Percentiles rank a stretch among this genome's conserved stretches.
Evolutionary conservation across 257 asterid species (phyloP).

Genomic region (Plectranthus barbatus): DNA sequence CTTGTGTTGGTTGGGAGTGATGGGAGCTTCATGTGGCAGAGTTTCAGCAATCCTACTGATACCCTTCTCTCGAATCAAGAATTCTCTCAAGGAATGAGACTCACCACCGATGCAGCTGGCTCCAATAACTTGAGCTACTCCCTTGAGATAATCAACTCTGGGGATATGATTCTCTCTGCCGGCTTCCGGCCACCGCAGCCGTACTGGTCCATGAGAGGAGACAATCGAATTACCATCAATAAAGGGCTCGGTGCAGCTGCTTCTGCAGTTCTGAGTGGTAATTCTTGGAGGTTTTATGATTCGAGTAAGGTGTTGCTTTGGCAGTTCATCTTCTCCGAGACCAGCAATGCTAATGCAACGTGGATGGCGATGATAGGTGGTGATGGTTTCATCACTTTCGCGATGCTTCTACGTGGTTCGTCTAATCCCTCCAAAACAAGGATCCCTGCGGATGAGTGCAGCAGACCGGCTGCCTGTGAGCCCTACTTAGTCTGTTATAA

Average conservation of each 20-base stretch:
- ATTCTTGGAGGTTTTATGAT: constrained; percentile 81
- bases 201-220: constrained; percentile 76
- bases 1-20: constrained; percentile 49
- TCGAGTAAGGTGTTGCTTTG: constrained; percentile 34
- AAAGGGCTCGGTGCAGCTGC: constrained; percentile 31
- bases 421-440: constrained; percentile 26
- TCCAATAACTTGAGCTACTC: constrained; percentile 52
- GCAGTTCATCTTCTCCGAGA: constrained; percentile 61
- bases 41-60: constrained; percentile 67
- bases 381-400: constrained; percentile 54
- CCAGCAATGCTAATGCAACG: constrained; percentile 33
- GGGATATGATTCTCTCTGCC: constrained; percentile 64
- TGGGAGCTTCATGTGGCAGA: constrained; percentile 59
- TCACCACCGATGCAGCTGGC: constrained; percentile 45
- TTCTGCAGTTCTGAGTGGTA: constrained; percentile 46
- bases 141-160: constrained; percentile 69
- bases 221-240: constrained; percentile 55
- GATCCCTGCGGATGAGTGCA: constrained; percentile 67
- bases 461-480: constrained; percentile 72
- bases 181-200: constrained; percentile 54
- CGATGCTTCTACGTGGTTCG: constrained; percentile 39
- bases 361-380: constrained; percentile 64
- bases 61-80: constrained; percentile 65
- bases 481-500: constrained; percentile 51
- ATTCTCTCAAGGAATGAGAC: constrained; percentile 61